Percentiles rank a stretch among this genome's conserved stretches.
These are phyloP conservation scores for Mycena vitilis DNA, from an alignment of 768 basidiomycete species.

Conservation along the genomic window DNA sequence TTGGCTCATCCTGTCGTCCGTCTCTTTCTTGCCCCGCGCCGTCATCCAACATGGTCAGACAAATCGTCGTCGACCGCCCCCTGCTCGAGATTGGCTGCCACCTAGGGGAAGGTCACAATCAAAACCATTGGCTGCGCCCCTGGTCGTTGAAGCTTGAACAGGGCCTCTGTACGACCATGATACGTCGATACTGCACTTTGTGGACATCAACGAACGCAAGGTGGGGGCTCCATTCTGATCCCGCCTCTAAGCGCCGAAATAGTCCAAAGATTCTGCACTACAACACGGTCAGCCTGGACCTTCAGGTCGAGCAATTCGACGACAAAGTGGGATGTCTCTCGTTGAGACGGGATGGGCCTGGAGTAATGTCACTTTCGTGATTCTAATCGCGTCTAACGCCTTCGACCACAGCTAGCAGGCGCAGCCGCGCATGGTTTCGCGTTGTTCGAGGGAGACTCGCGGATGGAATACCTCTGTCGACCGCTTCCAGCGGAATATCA, in stretches of 20 bases:
- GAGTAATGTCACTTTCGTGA: conserved; percentile 49
- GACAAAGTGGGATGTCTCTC: conserved; percentile 70
- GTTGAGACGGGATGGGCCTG: conserved; percentile 58
- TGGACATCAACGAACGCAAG: conserved; percentile 71
- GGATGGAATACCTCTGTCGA: conserved; percentile 60
- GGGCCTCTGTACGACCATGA: conserved; percentile 72
- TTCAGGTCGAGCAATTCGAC: conserved; percentile 61
- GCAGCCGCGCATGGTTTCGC: conserved; percentile 70
- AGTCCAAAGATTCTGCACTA: conserved; percentile 63
- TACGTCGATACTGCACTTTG: conserved; percentile 70
- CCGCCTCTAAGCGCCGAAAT: conserved; percentile 5
- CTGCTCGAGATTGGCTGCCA: conserved; percentile 65
- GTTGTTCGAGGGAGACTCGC: conserved; percentile 56
- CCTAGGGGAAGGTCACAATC: conserved; percentile 68
- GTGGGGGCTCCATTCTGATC: conserved; percentile 42
- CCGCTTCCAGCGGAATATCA: conserved; percentile 59
- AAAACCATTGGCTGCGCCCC: conserved; percentile 31
- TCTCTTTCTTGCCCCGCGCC: conserved; percentile 3
- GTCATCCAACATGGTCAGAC: conserved; percentile 33
- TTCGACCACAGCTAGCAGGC: conserved; percentile 61
- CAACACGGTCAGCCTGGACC: conserved; percentile 52
- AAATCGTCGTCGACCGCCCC: conserved; percentile 57
- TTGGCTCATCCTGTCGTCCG: conserved; percentile 32
- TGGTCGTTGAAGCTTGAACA: conserved; percentile 43
- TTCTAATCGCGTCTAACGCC: conserved; percentile 19